Percentiles rank a stretch among this genome's conserved stretches.
Evolutionary conservation across 495 filamentous ascomycete species (phyloP).

Genomic region (Penicillium lagena): DNA sequence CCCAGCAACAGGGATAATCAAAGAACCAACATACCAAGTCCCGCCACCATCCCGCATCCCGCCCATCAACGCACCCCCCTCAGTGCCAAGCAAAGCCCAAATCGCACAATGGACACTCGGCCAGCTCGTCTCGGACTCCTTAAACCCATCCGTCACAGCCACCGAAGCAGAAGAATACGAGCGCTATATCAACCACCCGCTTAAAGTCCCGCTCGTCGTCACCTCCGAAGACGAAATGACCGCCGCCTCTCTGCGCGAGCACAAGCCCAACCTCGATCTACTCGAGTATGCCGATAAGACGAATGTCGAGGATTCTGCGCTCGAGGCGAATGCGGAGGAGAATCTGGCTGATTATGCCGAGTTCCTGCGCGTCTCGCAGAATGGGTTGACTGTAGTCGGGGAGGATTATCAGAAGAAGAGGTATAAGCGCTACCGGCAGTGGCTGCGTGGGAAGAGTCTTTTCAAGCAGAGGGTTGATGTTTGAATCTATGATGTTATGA

Average conservation of each 20-base stretch:
- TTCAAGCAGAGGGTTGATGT: slow-evolving; percentile 83
- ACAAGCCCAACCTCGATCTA: slow-evolving; percentile 56
- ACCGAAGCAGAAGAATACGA: slow-evolving; percentile 80
- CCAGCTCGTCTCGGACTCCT: slow-evolving; percentile 71
- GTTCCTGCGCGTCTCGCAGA: slow-evolving; percentile 67
- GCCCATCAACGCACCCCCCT: slow-evolving; percentile 18
- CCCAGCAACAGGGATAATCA: slow-evolving; percentile 37
- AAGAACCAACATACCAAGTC: slow-evolving; percentile 26
- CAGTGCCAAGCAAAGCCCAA: slow-evolving; percentile 50
- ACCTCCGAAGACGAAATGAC: slow-evolving; percentile 57
- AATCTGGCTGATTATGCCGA: slow-evolving; percentile 70
- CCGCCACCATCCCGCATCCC: slow-evolving; percentile 12
- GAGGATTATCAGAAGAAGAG: slow-evolving; percentile 84
- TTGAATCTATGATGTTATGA: slow-evolving; percentile 11
- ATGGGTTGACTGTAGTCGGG: slow-evolving; percentile 78
- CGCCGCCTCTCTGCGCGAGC: slow-evolving; percentile 30
- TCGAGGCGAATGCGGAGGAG: slow-evolving; percentile 47
- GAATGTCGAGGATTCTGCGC: slow-evolving; percentile 27
- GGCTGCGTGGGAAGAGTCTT: slow-evolving; percentile 85
- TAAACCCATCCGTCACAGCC: slow-evolving; percentile 69
- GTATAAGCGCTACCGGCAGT: slow-evolving; percentile 93
- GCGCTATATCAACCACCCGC: slow-evolving; percentile 86
- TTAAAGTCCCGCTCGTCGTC: slow-evolving; percentile 81
- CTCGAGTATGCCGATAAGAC: slow-evolving; percentile 62
- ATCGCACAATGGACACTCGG: slow-evolving; percentile 79